Base-by-base conservation (phyloP, 257 asterid species). In the Ligustrum vulgare region DNA sequence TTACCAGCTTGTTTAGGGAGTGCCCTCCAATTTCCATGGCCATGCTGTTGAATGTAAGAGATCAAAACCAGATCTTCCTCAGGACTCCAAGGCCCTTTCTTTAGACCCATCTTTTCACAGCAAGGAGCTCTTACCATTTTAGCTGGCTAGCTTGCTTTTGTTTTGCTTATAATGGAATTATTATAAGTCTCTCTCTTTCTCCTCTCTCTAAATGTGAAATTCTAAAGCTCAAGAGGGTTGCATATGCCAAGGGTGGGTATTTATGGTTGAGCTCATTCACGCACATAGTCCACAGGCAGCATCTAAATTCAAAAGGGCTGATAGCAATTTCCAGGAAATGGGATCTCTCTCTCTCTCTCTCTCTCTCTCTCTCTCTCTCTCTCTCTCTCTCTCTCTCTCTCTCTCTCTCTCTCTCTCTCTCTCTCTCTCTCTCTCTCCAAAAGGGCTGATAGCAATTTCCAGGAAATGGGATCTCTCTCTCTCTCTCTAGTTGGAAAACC, bases 41-140 rank as follows among this genome's bases (percentile, higher is more conserved):
- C 94, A 45, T 87, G 45, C 72, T 82, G 75, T 2, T 78, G 79
- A 75, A 89, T 82, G 67, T 62, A 87, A 81, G 90, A 80, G 75
- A 87, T 71, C 74, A 89, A 60, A 79, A 84, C 81, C 77, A 85
- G 80, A 60, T 89, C 94, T 82, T 89, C 94, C 56, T 89, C 89
- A 35, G 89, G 83, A 83, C 86, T 80, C 94, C 92, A 89, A 0
- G 94, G 90, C 66, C 94, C 94, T 78, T 78, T 85, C 83, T 87
- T 89, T 74, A 85, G 77, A 33, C 90, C 94, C 88, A 82, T 84
- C 72, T 86, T 89, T 74, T 89, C 94, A 82, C 94, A 89, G 77
- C 90, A 87, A 18, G 94, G 94, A 73, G 93, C 97, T 82, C 98
- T 89, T 79, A 78, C 98, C 98, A 94, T 94, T 80, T n/a, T n/a